phyloP scores from a whole-genome alignment of 2,329 filamentous ascomycete genomes.

The Torrubiella hemipterigena region DNA sequence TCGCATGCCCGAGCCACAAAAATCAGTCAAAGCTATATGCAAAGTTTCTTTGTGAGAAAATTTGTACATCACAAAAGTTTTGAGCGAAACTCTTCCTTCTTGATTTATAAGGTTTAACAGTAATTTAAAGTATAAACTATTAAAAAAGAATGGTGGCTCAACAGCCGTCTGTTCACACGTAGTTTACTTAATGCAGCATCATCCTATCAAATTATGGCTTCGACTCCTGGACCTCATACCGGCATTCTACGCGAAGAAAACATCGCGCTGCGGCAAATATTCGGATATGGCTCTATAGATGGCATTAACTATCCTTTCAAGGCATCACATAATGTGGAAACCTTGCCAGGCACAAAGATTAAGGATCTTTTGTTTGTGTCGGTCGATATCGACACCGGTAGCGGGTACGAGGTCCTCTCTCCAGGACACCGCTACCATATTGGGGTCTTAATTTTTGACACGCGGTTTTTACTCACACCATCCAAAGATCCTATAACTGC shows the following conservation, averaged over 20 bases:
- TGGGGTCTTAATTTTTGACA: conserved; percentile 10
- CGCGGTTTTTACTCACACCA: conserved; percentile 4
- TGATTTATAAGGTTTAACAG: no score
- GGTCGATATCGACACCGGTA: conserved; percentile 8
- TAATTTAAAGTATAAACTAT: no score
- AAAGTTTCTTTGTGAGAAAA: no score
- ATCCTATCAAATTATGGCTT: background rate
- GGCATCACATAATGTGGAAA: conserved; percentile 1
- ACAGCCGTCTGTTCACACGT: no score
- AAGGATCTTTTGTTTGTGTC: conserved; percentile 7
- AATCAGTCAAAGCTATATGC: no score
- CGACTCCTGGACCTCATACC: conserved; percentile 3
- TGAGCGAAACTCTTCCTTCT: no score
- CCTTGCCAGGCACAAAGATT: conserved; percentile 6
- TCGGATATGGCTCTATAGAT: conserved; percentile 8
- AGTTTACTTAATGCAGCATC: no score
- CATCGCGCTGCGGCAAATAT: conserved; percentile 8
- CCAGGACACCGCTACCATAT: conserved; percentile 8
- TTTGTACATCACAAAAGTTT: no score
- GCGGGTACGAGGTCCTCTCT: conserved; percentile 6
- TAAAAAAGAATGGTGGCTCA: no score
- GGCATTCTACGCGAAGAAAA: conserved; percentile 12
- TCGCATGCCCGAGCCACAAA: no score
- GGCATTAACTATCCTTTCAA: background rate
- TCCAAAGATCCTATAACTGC: conserved; percentile 1